These are phyloP conservation scores for Dictyostelium discoideum DNA, from an alignment of 78 protist genomes.

Conservation along the genomic window dicty_2.7 NC_007090.3:4518501-4519000, in stretches of 20 bases:
- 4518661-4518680: conserved; percentile 45
- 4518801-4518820: conserved; percentile 31
- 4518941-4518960: conserved; percentile 47
- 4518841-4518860: background rate
- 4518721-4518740: conserved; percentile 1
- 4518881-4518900: too few species aligned
- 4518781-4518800: conserved; percentile 3
- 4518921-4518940: too few species aligned
- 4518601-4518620: background rate
- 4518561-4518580: background rate
- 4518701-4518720: background rate
- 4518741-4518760: background rate
- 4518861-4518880: background rate
- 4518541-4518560: background rate
- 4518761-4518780: conserved; percentile 19
- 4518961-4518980: conserved; percentile 38
- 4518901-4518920: too few species aligned
- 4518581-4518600: background rate
- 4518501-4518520: background rate
- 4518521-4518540: background rate
- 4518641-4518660: conserved; percentile 13
- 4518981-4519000: conserved; percentile 19
- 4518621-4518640: background rate
- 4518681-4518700: conserved; percentile 29
- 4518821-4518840: background rate